These are phyloP conservation scores for Suillus brevipes DNA, from an alignment of 768 basidiomycete species.

Conservation along the genomic window DNA sequence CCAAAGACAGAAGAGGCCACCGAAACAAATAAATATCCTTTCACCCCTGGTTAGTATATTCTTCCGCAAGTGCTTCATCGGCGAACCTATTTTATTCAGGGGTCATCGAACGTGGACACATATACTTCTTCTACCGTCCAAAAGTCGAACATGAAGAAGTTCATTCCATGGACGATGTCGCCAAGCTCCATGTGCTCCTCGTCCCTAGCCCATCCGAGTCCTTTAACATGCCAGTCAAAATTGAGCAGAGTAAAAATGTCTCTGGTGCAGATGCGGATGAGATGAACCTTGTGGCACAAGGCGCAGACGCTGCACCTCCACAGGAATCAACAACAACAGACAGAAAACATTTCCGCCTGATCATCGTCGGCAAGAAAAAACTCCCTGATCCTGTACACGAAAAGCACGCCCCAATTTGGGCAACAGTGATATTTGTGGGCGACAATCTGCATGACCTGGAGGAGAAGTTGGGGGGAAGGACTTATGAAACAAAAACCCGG, in stretches of 20 bases:
- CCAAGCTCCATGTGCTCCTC: slow-evolving; percentile 59
- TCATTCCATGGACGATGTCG: slow-evolving; percentile 56
- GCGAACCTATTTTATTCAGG: slow-evolving; percentile 33
- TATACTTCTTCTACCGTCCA: slow-evolving; percentile 68
- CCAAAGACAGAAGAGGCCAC: slow-evolving; percentile 19
- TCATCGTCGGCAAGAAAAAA: slow-evolving; percentile 59
- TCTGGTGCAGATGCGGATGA: slow-evolving; percentile 24
- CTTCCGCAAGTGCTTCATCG: neutral
- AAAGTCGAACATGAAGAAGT: slow-evolving; percentile 54
- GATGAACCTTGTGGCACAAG: slow-evolving; percentile 43
- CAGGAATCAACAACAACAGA: slow-evolving; percentile 31
- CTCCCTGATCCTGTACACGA: slow-evolving; percentile 50
- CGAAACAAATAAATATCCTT: slow-evolving; percentile 19
- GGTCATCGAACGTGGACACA: slow-evolving; percentile 57
- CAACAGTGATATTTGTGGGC: slow-evolving; percentile 48
- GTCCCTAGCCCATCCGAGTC: slow-evolving; percentile 53
- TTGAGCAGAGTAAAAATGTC: slow-evolving; percentile 14
- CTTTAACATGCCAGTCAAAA: slow-evolving; percentile 24
- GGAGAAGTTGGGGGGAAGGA: slow-evolving; percentile 48
- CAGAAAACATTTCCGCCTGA: slow-evolving; percentile 50
- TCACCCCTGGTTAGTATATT: slow-evolving; percentile 12
- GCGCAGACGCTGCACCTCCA: slow-evolving; percentile 53
- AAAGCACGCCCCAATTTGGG: slow-evolving; percentile 55
- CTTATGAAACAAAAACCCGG: slow-evolving; percentile 63
- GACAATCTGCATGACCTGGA: slow-evolving; percentile 50